phyloP scores from a whole-genome alignment of 495 filamentous ascomycete genomes.

The Penicillium pulvis region DNA sequence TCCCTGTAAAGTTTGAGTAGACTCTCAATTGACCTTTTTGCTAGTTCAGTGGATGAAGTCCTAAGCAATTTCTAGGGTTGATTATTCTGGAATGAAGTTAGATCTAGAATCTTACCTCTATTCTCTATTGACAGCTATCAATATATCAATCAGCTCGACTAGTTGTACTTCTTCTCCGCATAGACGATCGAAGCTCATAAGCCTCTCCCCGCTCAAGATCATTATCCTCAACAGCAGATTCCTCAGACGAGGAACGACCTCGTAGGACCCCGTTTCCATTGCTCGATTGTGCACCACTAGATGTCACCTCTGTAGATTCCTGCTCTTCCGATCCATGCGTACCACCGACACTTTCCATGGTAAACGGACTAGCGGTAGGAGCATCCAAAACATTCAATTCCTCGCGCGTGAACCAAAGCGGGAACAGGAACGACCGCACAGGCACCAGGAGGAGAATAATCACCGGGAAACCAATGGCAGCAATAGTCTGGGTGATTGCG shows the following conservation, averaged over 20 bases:
- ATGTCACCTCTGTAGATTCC: constrained; percentile 12
- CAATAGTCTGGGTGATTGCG: constrained; percentile 94
- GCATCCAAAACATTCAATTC: constrained; percentile 76
- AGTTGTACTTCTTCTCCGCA: constrained; percentile 34
- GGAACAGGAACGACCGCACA: constrained; percentile 70
- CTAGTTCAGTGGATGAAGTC: background rate
- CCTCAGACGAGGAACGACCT: constrained; percentile 23
- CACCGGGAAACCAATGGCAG: constrained; percentile 90
- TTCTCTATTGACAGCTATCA: background rate
- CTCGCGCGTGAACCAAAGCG: constrained; percentile 63
- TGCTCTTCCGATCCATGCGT: constrained; percentile 54
- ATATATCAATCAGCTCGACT: constrained; percentile 22
- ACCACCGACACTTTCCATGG: constrained; percentile 82
- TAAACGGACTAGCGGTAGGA: constrained; percentile 80
- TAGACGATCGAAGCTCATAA: constrained; percentile 33
- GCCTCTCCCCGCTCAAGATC: constrained; percentile 45
- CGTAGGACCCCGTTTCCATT: constrained; percentile 23
- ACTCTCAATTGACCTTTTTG: background rate
- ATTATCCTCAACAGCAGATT: constrained; percentile 34
- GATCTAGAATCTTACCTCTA: background rate
- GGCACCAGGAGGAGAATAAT: constrained; percentile 85
- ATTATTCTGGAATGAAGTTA: background rate
- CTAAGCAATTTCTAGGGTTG: too few relatives aligned
- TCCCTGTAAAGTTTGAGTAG: background rate
- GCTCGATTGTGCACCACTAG: constrained; percentile 10